Conservation (phyloP, 1,284 basidiomycete species). For the Ustilago nuda region DNA sequence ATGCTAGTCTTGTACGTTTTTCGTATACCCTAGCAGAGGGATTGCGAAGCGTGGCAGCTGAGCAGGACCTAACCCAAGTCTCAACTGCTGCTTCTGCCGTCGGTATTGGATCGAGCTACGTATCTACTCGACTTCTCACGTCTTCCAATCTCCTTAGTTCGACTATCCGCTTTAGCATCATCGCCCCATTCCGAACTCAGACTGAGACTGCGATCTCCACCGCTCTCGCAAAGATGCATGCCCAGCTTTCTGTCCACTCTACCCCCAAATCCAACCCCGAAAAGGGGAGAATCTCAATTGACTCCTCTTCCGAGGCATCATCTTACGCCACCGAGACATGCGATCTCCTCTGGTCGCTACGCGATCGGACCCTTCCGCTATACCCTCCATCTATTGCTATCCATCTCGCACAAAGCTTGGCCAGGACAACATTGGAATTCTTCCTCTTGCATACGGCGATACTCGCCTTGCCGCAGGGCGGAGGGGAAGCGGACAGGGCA, state of each 20-base stretch:
- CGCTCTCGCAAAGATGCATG: conserved; percentile 25
- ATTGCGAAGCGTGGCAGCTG: conserved; percentile 1
- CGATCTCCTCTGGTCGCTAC: conserved; percentile 11
- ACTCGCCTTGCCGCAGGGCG: conserved; percentile 68
- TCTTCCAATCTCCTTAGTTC: background rate
- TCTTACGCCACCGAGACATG: conserved; percentile 22
- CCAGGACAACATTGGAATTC: background rate
- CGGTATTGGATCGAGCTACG: background rate
- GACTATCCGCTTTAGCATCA: background rate
- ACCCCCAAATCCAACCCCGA: background rate
- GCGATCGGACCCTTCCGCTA: conserved; percentile 11
- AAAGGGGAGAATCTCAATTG: conserved; percentile 9
- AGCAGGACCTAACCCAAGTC: conserved; percentile 5
- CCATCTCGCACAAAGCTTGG: background rate
- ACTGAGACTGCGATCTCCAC: background rate
- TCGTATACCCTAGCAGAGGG: conserved; percentile 15
- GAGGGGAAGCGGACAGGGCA: conserved; percentile 79
- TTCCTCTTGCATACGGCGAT: conserved; percentile 92
- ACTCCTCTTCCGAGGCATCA: conserved; percentile 29
- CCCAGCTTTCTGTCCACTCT: conserved; percentile 8
- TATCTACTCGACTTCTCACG: conserved; percentile 5
- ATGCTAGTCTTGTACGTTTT: conserved; percentile 33
- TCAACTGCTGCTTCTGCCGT: background rate
- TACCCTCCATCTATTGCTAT: conserved; percentile 7
- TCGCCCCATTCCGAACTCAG: conserved; percentile 4